Evolutionary conservation across 225 moss, liverwort and hornwort genomes (phyloP).

Genomic region (Antitrichia curtipendula): DNA sequence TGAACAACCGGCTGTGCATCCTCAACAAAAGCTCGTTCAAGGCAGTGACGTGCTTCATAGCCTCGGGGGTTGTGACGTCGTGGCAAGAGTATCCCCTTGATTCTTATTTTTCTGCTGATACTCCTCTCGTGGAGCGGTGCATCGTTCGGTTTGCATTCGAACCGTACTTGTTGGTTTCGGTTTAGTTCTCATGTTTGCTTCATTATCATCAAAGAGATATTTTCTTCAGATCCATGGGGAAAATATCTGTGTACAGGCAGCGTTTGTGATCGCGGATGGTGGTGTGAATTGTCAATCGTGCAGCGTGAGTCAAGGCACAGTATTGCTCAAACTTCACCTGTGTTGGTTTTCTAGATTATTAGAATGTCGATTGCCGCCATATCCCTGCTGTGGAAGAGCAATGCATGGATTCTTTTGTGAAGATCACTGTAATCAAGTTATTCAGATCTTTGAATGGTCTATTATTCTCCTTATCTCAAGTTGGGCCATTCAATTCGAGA

Average conservation of each 20-base stretch:
- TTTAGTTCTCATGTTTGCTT: neutral
- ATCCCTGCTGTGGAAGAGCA: neutral
- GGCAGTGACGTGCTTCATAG: slow-evolving; percentile 15
- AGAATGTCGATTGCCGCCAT: neutral
- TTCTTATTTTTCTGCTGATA: neutral
- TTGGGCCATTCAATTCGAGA: neutral
- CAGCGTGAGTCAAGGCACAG: neutral
- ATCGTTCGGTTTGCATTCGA: slow-evolving; percentile 27
- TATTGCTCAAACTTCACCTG: neutral
- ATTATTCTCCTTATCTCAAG: neutral
- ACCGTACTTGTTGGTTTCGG: slow-evolving; percentile 13
- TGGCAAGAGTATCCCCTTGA: slow-evolving; percentile 33
- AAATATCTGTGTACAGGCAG: neutral
- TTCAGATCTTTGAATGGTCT: neutral
- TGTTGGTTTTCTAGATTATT: neutral
- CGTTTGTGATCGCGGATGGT: neutral
- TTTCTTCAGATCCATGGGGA: neutral
- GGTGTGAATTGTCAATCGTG: neutral
- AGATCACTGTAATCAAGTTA: neutral
- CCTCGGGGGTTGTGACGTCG: neutral
- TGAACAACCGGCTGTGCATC: slow-evolving; percentile 14
- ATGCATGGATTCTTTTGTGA: neutral
- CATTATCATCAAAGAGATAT: neutral
- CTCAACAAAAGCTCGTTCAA: slow-evolving; percentile 30
- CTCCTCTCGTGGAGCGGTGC: slow-evolving; percentile 3